phyloP scores from a whole-genome alignment of 352 stramenopile genomes.

The Globisporangium radiosum region DNA sequence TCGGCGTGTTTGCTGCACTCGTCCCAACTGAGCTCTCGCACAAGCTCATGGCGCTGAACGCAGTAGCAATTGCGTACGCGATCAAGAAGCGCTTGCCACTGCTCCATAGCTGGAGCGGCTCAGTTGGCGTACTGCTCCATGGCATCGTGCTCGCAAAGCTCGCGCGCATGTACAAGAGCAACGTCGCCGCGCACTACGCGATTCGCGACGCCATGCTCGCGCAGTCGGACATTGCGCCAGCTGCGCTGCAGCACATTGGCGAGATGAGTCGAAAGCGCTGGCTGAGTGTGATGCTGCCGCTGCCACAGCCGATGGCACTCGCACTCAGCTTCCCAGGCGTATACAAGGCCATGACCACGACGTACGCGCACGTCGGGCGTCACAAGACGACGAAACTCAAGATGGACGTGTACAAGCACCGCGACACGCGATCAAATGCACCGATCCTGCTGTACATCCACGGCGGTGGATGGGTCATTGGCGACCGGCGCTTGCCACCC shows the following conservation, averaged over 20 bases:
- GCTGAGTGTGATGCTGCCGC: conserved; percentile 47
- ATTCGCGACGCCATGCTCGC: conserved; percentile 34
- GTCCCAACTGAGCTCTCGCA: conserved; percentile 4
- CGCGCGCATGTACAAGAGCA: conserved; percentile 31
- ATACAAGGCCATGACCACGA: conserved; percentile 39
- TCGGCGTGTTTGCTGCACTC: conserved; percentile 2
- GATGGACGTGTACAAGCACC: conserved; percentile 75
- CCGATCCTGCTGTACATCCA: conserved; percentile 75
- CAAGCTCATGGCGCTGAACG: conserved; percentile 10
- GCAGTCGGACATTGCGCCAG: conserved; percentile 22
- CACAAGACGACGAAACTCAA: conserved; percentile 44
- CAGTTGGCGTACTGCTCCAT: conserved; percentile 38
- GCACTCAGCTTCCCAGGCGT: conserved; percentile 46
- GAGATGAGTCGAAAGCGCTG: conserved; percentile 41
- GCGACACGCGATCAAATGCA: conserved; percentile 38
- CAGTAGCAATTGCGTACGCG: conserved; percentile 32
- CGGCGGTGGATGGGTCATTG: conserved; percentile 71
- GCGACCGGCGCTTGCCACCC: conserved; percentile 35
- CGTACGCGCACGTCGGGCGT: conserved; percentile 61
- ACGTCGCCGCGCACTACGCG: conserved; percentile 33
- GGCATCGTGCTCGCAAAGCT: conserved; percentile 41
- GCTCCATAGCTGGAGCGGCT: conserved; percentile 40
- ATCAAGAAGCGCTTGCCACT: conserved; percentile 34
- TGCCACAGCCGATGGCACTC: conserved; percentile 49
- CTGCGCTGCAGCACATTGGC: conserved; percentile 30